These are phyloP conservation scores for Magnaporthiopsis incrustans DNA, from an alignment of 2,329 filamentous ascomycete genomes.

Conservation along the genomic window DNA sequence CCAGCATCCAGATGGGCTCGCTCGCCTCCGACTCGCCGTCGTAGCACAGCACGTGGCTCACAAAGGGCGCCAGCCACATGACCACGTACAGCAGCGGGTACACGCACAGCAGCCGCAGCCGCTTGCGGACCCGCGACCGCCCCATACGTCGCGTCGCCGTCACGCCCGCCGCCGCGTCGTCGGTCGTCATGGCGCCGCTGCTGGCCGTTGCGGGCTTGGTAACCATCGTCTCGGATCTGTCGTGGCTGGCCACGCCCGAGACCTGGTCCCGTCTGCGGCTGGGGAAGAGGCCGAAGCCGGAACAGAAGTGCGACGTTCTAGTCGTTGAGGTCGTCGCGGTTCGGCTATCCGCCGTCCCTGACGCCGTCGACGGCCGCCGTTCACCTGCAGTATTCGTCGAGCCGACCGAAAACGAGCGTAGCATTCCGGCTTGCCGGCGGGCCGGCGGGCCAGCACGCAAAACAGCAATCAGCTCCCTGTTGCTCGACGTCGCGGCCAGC, in stretches of 20 bases:
- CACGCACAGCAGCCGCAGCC: slow-evolving; percentile 65
- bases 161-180: slow-evolving; percentile 8
- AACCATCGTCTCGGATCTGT: background rate
- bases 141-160: slow-evolving; percentile 19
- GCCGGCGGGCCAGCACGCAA: background rate
- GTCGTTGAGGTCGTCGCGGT: background rate
- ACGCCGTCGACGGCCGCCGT: background rate
- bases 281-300: background rate
- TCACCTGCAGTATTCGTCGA: background rate
- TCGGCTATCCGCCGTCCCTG: background rate
- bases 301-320: background rate
- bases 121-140: slow-evolving; percentile 53
- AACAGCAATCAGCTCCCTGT: background rate
- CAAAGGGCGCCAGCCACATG: slow-evolving; percentile 66
- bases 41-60: slow-evolving; percentile 54
- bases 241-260: background rate
- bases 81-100: slow-evolving; percentile 67
- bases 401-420: background rate
- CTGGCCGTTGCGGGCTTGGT: no score
- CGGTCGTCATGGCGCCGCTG: background rate
- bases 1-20: slow-evolving; percentile 47
- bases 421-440: background rate
- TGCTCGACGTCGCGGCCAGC: background rate
- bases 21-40: slow-evolving; percentile 24
- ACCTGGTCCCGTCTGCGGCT: background rate